A percentile compares a stretch with the other conserved stretches of the same genome.
Evolutionary conservation across 768 basidiomycete genomes (phyloP).

Genomic region (Tephrocybe sp.): DNA sequence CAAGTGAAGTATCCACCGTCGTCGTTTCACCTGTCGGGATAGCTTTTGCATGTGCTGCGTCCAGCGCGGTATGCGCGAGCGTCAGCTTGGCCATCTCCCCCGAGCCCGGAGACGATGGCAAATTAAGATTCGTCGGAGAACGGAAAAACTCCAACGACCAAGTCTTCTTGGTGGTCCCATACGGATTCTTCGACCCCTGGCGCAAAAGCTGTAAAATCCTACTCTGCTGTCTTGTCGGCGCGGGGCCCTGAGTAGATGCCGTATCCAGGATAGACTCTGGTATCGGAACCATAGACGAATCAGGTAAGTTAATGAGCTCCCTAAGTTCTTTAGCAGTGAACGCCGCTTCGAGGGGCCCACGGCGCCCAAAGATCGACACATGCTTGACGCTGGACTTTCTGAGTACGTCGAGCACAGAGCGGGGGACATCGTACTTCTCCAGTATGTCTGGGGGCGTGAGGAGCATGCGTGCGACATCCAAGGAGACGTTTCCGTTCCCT

Average conservation of each 20-base stretch:
- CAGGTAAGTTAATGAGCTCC: constrained; percentile 71
- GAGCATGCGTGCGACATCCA: constrained; percentile 90
- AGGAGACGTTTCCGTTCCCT: constrained; percentile 93
- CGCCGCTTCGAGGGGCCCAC: constrained; percentile 86
- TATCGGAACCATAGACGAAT: constrained; percentile 69
- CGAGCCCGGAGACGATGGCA: constrained; percentile 22
- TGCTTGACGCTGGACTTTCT: constrained; percentile 61
- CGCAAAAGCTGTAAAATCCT: constrained; percentile 65
- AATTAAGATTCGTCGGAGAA: constrained; percentile 57
- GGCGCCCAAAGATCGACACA: constrained; percentile 81
- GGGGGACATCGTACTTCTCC: constrained; percentile 75
- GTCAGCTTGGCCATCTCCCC: constrained; percentile 40
- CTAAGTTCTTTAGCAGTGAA: constrained; percentile 93
- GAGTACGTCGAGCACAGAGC: constrained; percentile 69
- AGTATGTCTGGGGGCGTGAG: constrained; percentile 69
- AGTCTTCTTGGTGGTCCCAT: constrained; percentile 56
- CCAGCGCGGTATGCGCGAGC: constrained; percentile 61
- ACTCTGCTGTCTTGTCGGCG: constrained; percentile 62
- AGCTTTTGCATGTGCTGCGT: constrained; percentile 45
- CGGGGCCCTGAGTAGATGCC: constrained; percentile 20
- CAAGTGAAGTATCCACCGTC: constrained; percentile 64
- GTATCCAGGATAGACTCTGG: constrained; percentile 27
- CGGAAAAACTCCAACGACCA: constrained; percentile 87
- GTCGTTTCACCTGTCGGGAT: constrained; percentile 58
- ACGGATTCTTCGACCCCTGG: constrained; percentile 56